These are phyloP conservation scores for Tylopilus sp. DNA, from an alignment of 1,284 basidiomycete species.

Conservation along the genomic window DNA sequence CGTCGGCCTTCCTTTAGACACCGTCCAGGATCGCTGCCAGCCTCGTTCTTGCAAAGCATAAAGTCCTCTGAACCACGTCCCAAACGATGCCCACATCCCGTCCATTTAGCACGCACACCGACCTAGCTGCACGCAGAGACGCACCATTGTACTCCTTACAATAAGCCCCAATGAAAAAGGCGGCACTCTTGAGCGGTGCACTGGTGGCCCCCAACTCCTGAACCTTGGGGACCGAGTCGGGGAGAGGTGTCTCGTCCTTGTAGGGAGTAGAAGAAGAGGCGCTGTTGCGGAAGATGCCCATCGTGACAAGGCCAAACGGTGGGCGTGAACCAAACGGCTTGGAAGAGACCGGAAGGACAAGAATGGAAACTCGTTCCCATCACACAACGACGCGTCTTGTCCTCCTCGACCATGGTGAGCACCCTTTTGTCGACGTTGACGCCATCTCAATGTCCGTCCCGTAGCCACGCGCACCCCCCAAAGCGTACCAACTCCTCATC, in stretches of 20 bases:
- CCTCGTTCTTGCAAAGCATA: conserved; percentile 98
- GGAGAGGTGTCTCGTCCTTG: conserved; percentile 80
- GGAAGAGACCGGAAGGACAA: conserved; percentile 28
- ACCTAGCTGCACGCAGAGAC: conserved; percentile 39
- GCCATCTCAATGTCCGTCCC: conserved; percentile 3
- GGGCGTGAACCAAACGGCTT: conserved; percentile 2
- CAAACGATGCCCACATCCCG: neutral
- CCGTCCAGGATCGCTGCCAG: conserved; percentile 85
- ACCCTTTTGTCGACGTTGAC: no score
- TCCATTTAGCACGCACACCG: conserved; percentile 1
- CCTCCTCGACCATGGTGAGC: conserved; percentile 36
- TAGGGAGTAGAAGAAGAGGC: conserved; percentile 59
- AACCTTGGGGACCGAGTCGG: conserved; percentile 83
- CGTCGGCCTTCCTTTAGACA: conserved; percentile 97
- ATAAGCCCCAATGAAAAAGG: conserved; percentile 96
- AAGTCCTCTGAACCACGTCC: conserved; percentile 85
- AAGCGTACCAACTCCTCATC: conserved; percentile 71
- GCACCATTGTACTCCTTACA: conserved; percentile 98
- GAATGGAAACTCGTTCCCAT: conserved; percentile 40
- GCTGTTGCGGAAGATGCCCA: conserved; percentile 63
- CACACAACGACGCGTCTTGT: conserved; percentile 1
- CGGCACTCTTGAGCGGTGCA: conserved; percentile 95
- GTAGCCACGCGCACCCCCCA: conserved; percentile 59
- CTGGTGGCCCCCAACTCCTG: conserved; percentile 93
- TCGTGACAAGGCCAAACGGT: conserved; percentile 49